Conservation (phyloP, 768 basidiomycete genomes). For the Amanita rimosa region DNA sequence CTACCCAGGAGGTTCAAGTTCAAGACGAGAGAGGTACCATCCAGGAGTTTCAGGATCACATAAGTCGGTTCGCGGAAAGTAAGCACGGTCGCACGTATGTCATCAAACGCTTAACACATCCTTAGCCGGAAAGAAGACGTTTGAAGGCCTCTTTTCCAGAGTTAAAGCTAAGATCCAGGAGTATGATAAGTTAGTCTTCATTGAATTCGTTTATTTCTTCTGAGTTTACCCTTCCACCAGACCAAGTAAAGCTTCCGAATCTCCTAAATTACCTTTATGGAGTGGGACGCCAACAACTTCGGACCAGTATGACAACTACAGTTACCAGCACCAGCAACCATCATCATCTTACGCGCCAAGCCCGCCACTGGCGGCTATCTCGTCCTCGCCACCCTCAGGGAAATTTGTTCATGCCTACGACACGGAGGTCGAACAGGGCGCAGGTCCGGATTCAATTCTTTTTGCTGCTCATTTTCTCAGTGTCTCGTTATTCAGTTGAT, state of each 20-base stretch:
- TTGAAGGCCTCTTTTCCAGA: slow-evolving; percentile 59
- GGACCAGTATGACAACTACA: not conserved
- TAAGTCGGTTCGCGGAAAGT: slow-evolving; percentile 75
- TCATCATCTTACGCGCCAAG: slow-evolving; percentile 23
- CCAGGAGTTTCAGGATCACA: slow-evolving; percentile 62
- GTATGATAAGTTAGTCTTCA: slow-evolving; percentile 43
- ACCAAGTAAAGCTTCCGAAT: not conserved
- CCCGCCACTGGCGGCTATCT: slow-evolving; percentile 7
- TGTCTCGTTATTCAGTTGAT: not conserved
- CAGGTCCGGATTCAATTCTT: slow-evolving; percentile 4
- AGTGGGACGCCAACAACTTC: not conserved
- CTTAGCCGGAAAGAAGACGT: slow-evolving; percentile 68
- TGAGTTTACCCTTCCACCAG: not conserved
- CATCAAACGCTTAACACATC: not conserved
- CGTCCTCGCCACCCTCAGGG: slow-evolving; percentile 8
- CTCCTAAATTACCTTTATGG: slow-evolving; percentile 4
- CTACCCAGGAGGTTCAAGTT: slow-evolving; percentile 1
- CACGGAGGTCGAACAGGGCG: slow-evolving; percentile 6
- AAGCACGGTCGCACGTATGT: slow-evolving; percentile 15
- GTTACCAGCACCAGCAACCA: slow-evolving; percentile 17
- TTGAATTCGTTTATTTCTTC: slow-evolving; percentile 8
- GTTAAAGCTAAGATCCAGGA: slow-evolving; percentile 82
- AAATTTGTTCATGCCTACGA: slow-evolving; percentile 10
- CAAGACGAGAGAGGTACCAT: slow-evolving; percentile 36
- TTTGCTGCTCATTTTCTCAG: not conserved